Conservation (phyloP, 257 asterid genomes). For the Capsicum pubescens region DNA sequence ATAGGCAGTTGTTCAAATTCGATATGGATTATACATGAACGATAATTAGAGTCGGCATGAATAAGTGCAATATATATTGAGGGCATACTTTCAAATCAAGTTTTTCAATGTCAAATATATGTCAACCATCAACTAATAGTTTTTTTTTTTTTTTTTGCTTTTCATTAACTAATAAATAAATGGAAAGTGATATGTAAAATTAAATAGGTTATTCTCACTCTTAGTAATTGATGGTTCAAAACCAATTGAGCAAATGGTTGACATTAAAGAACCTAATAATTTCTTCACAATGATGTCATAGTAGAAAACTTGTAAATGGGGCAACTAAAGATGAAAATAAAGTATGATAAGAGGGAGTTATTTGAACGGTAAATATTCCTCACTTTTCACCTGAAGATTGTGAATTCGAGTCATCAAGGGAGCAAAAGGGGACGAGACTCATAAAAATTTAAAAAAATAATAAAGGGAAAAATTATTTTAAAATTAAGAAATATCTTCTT, state of each 20-base stretch:
- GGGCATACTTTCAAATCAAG: background rate
- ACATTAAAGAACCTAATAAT: slow-evolving; percentile 28
- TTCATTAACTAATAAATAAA: background rate
- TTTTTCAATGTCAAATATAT: background rate
- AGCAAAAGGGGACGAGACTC: no score
- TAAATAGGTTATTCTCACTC: slow-evolving; percentile 25
- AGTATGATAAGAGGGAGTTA: no score
- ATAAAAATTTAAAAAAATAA: no score
- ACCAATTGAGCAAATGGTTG: slow-evolving; percentile 33
- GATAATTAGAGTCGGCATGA: background rate
- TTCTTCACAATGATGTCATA: slow-evolving; percentile 37
- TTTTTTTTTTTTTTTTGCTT: background rate
- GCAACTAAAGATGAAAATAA: background rate
- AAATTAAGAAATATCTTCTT: background rate
- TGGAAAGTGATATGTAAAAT: slow-evolving; percentile 5
- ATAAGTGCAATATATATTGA: background rate
- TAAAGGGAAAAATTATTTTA: background rate
- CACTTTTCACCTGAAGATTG: no score
- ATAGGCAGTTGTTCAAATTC: no score
- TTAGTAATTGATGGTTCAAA: slow-evolving; percentile 52
- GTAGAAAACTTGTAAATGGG: slow-evolving; percentile 24
- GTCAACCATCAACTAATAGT: background rate
- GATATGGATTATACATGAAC: no score
- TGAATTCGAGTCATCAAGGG: no score
- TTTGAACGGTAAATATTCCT: no score